These are phyloP conservation scores for Trichophyton verrucosum DNA, from an alignment of 2,329 filamentous ascomycete genomes.

Conservation along the genomic window DNA sequence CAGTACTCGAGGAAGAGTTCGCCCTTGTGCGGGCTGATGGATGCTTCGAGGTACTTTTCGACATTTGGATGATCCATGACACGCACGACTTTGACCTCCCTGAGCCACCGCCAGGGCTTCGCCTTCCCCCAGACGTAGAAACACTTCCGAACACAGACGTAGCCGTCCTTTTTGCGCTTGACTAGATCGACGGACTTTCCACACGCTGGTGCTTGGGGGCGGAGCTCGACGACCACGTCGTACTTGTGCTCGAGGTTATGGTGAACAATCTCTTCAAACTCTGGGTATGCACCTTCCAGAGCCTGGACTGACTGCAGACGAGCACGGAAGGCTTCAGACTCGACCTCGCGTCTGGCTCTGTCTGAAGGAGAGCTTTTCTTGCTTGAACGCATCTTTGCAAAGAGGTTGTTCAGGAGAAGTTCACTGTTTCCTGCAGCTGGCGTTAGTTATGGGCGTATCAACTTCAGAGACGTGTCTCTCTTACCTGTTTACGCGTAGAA, in stretches of 20 bases:
- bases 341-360: not conserved
- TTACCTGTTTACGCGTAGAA: not conserved
- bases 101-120: slow-evolving; percentile 4
- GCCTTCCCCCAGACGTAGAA: slow-evolving; percentile 1
- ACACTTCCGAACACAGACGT: slow-evolving; percentile 7
- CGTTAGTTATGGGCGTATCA: not conserved
- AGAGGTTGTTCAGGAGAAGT: not conserved
- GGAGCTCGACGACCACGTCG: not conserved
- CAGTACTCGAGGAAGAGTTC: slow-evolving; percentile 15
- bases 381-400: not conserved
- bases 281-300: slow-evolving; percentile 3
- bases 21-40: not conserved
- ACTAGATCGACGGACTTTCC: slow-evolving; percentile 5
- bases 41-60: slow-evolving; percentile 7
- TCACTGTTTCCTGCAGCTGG: not conserved
- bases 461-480: not conserved
- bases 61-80: slow-evolving; percentile 10
- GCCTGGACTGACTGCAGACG: not conserved
- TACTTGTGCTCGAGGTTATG: slow-evolving; percentile 3
- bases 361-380: not conserved
- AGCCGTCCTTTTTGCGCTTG: slow-evolving; percentile 2
- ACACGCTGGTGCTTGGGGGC: not conserved
- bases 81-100: slow-evolving; percentile 5
- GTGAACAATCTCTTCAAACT: slow-evolving; percentile 5
- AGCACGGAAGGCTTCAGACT: slow-evolving; percentile 3